phyloP scores from a whole-genome alignment of 805 yeast genomes.

The Wickerhamiella shivajii region DNA sequence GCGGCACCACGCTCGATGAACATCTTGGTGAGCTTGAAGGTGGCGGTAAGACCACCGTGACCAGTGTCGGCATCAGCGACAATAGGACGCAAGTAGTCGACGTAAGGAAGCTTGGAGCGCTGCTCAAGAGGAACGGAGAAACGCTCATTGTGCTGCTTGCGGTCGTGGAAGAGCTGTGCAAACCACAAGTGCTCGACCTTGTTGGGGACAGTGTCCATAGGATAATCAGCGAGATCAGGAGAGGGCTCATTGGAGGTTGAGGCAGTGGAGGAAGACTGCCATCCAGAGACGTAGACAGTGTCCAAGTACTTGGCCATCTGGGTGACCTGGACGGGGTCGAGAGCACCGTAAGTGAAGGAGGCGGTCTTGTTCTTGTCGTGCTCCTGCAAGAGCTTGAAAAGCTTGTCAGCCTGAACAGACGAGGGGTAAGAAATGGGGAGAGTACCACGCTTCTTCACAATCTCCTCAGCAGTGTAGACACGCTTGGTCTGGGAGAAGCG shows the following conservation, averaged over 20 bases:
- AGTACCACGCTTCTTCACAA: conserved; percentile 78
- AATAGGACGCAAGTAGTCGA: conserved; percentile 85
- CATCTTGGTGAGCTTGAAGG: conserved; percentile 86
- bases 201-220: conserved; percentile 97
- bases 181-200: conserved; percentile 94
- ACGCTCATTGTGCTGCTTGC: conserved; percentile 86
- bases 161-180: conserved; percentile 93
- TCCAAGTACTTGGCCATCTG: conserved; percentile 96
- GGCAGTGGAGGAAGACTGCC: conserved; percentile 98
- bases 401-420: conserved; percentile 64
- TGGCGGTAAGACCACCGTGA: conserved; percentile 96
- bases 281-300: conserved; percentile 86
- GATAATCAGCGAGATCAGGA: conserved; percentile 97
- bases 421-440: conserved; percentile 65
- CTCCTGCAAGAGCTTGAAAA: conserved; percentile 51
- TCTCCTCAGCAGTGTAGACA: conserved; percentile 75
- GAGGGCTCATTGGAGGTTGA: conserved; percentile 96
- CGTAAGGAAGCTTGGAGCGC: conserved; percentile 56
- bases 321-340: conserved; percentile 88
- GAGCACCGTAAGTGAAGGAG: conserved; percentile 86
- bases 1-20: conserved; percentile 98
- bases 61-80: conserved; percentile 98
- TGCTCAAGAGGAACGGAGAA: conserved; percentile 41
- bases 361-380: conserved; percentile 60
- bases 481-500: conserved; percentile 85